phyloP scores from a whole-genome alignment of 805 yeast genomes.

The Barnettozyma siamensis region DNA sequence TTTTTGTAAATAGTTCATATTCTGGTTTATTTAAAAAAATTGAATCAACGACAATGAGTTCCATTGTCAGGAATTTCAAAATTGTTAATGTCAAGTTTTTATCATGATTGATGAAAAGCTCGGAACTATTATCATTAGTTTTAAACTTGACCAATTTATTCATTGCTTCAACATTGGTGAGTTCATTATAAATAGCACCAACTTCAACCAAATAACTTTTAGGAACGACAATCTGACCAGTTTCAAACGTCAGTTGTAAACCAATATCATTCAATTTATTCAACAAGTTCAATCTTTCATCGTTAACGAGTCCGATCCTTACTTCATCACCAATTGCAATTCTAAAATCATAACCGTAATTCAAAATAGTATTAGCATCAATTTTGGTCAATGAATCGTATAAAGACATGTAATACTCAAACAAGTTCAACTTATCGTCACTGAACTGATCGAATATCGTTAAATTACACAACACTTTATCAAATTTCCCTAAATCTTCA shows the following conservation, averaged over 20 bases:
- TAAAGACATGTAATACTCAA: constrained; percentile 14
- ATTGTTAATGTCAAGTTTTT: constrained; percentile 3
- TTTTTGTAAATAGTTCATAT: not conserved
- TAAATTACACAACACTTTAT: constrained; percentile 15
- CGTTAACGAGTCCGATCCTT: constrained; percentile 12
- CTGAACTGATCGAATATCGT: constrained; percentile 22
- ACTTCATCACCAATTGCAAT: constrained; percentile 10
- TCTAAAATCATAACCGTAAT: constrained; percentile 16
- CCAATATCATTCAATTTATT: constrained; percentile 7
- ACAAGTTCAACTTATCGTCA: constrained; percentile 17
- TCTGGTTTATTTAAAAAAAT: not conserved
- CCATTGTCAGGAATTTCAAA: constrained; percentile 6
- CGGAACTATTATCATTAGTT: constrained; percentile 6
- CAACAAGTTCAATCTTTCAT: constrained; percentile 13
- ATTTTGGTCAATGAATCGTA: constrained; percentile 3
- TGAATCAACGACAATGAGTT: not conserved
- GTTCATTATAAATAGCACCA: constrained; percentile 1
- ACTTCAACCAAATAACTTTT: constrained; percentile 1
- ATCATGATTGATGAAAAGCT: constrained; percentile 1
- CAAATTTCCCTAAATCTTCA: constrained; percentile 16
- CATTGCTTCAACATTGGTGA: not conserved
- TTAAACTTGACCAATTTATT: constrained; percentile 2
- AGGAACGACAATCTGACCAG: constrained; percentile 2
- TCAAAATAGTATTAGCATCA: constrained; percentile 9
- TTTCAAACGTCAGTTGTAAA: constrained; percentile 1